Evolutionary conservation across 1,284 basidiomycete genomes (phyloP).

Genomic region (Ceratobasidium sp.): DNA sequence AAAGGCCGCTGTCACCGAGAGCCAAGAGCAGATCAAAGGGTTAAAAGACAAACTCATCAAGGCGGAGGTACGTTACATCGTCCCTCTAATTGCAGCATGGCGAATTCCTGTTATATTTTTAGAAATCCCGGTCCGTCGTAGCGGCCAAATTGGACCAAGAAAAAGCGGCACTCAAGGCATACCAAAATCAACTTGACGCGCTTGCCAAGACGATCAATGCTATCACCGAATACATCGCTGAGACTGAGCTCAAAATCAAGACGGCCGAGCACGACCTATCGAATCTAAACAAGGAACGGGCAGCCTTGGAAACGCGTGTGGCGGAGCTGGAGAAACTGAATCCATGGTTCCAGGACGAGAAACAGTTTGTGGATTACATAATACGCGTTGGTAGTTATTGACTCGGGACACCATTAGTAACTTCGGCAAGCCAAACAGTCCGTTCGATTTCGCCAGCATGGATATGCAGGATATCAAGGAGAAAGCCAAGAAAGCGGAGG

Average conservation of each 20-base stretch:
- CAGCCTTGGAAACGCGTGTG: slow-evolving; percentile 57
- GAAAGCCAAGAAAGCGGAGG: slow-evolving; percentile 78
- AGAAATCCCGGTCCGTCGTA: slow-evolving; percentile 58
- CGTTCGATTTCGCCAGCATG: slow-evolving; percentile 82
- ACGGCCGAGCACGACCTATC: slow-evolving; percentile 60
- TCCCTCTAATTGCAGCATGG: neutral
- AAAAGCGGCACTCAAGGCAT: slow-evolving; percentile 82
- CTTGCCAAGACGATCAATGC: slow-evolving; percentile 82
- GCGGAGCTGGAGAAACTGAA: slow-evolving; percentile 78
- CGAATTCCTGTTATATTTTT: neutral
- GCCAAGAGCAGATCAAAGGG: slow-evolving; percentile 69
- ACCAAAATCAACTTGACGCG: slow-evolving; percentile 85
- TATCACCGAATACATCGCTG: slow-evolving; percentile 77
- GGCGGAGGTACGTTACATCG: slow-evolving; percentile 56
- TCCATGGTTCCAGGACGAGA: slow-evolving; percentile 89
- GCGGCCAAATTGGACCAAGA: slow-evolving; percentile 81
- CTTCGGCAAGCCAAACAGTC: slow-evolving; percentile 83
- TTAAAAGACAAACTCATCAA: slow-evolving; percentile 62
- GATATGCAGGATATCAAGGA: slow-evolving; percentile 71
- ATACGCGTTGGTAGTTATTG: slow-evolving; percentile 1
- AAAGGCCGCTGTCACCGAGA: slow-evolving; percentile 61
- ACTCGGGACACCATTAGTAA: slow-evolving; percentile 47
- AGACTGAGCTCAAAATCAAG: slow-evolving; percentile 75
- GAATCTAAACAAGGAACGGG: slow-evolving; percentile 53
- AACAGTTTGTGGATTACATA: slow-evolving; percentile 63